Evolutionary conservation across 2,329 filamentous ascomycete species (phyloP).

Genomic region (Tricladium varicosporioides): DNA sequence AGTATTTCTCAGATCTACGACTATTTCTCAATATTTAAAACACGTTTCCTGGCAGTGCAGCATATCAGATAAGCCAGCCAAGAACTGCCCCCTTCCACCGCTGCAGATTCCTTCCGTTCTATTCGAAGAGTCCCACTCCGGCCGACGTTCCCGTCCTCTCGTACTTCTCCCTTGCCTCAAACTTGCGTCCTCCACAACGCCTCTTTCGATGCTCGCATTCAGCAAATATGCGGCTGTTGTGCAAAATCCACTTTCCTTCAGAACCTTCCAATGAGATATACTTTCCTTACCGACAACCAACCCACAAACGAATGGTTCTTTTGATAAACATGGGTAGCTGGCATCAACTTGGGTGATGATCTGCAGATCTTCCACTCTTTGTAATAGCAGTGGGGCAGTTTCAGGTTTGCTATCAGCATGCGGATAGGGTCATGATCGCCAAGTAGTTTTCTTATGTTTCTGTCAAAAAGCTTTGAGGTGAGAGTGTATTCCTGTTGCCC

Average conservation of each 20-base stretch:
- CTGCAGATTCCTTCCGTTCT: background rate
- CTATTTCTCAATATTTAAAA: background rate
- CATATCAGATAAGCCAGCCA: background rate
- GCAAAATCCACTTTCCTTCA: background rate
- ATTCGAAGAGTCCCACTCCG: background rate
- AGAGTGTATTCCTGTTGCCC: background rate
- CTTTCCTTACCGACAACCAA: background rate
- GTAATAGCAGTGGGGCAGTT: background rate
- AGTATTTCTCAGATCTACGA: background rate
- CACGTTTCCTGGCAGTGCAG: background rate
- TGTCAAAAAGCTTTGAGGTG: background rate
- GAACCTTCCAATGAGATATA: background rate
- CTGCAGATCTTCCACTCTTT: conserved; percentile 1
- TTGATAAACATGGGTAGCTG: background rate
- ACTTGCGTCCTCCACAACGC: background rate
- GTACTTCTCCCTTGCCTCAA: background rate
- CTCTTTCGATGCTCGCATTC: background rate
- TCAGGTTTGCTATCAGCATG: background rate
- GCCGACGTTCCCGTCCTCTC: background rate
- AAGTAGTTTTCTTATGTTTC: background rate
- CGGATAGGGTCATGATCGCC: background rate
- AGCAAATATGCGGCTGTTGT: background rate
- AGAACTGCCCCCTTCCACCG: background rate
- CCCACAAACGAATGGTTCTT: background rate
- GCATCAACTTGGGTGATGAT: background rate